Percentiles rank a stretch among this genome's conserved stretches.
phyloP scores from a whole-genome alignment of 768 basidiomycete species.

The Psilocybe subaeruginosa region DNA sequence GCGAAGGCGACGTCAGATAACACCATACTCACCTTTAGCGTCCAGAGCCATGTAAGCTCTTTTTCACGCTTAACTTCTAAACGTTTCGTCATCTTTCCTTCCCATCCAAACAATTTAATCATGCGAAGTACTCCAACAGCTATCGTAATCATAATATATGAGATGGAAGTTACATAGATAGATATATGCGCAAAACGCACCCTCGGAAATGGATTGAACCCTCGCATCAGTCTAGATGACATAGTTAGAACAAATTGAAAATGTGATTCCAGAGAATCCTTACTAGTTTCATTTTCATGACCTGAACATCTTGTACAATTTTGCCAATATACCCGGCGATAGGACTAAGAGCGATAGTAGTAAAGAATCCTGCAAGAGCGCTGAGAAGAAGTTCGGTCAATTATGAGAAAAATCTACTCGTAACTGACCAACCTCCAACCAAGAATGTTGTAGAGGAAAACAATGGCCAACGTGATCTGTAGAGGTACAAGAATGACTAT shows the following conservation, averaged over 20 bases:
- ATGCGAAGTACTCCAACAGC: constrained; percentile 63
- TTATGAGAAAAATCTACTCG: background rate
- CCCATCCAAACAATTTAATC: constrained; percentile 77
- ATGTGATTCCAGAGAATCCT: background rate
- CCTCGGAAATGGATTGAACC: constrained; percentile 64
- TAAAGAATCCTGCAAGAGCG: constrained; percentile 58
- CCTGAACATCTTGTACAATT: constrained; percentile 49
- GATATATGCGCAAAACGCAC: constrained; percentile 31
- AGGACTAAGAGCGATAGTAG: constrained; percentile 54
- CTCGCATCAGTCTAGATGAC: constrained; percentile 48
- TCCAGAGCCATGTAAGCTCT: constrained; percentile 62
- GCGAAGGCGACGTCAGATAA: background rate
- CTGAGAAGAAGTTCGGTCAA: constrained; percentile 19
- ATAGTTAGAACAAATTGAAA: background rate
- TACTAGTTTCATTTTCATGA: constrained; percentile 49
- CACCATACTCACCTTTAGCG: constrained; percentile 29
- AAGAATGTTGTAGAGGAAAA: constrained; percentile 47
- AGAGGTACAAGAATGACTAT: constrained; percentile 35
- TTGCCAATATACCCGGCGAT: constrained; percentile 59
- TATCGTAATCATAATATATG: constrained; percentile 20
- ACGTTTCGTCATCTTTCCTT: constrained; percentile 55
- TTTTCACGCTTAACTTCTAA: constrained; percentile 62
- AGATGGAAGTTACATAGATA: background rate
- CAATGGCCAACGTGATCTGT: constrained; percentile 37
- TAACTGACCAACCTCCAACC: constrained; percentile 44